phyloP scores from a whole-genome alignment of 768 basidiomycete species.

The Crassisporium funariophilum region DNA sequence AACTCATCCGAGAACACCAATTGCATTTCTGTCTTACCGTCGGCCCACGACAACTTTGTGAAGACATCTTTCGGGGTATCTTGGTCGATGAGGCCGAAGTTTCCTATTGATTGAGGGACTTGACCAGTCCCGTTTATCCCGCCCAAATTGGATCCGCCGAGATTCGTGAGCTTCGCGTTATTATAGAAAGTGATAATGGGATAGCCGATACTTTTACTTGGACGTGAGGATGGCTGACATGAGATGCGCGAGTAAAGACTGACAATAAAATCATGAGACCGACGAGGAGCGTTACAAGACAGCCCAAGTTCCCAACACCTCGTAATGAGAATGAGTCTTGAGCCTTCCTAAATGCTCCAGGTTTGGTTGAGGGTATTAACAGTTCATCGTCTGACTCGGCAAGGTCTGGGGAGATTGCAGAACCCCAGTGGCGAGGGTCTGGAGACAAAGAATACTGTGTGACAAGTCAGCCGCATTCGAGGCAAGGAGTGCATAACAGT shows the following conservation, averaged over 20 bases:
- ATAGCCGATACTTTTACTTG: conserved; percentile 34
- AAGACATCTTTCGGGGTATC: conserved; percentile 59
- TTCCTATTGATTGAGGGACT: conserved; percentile 62
- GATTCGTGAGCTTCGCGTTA: conserved; percentile 19
- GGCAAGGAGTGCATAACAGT: not conserved
- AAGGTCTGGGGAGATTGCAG: conserved; percentile 43
- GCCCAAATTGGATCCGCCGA: conserved; percentile 40
- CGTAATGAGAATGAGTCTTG: conserved; percentile 52
- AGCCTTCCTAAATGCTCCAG: conserved; percentile 1
- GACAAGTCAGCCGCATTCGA: not conserved
- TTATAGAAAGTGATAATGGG: conserved; percentile 38
- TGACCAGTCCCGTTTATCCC: conserved; percentile 60
- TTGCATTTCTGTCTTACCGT: conserved; percentile 48
- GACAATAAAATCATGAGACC: conserved; percentile 63
- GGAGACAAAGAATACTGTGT: conserved; percentile 51
- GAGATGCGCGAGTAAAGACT: not conserved
- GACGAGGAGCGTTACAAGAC: conserved; percentile 44
- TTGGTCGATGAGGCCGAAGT: conserved; percentile 54
- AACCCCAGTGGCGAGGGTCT: conserved; percentile 60
- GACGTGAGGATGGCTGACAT: not conserved
- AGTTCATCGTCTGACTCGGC: conserved; percentile 46
- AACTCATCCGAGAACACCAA: conserved; percentile 84
- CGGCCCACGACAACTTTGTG: conserved; percentile 56
- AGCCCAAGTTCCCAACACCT: conserved; percentile 68
- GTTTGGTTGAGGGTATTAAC: conserved; percentile 20